phyloP scores from a whole-genome alignment of 768 basidiomycete genomes.

The Tephrocybe sp. region DNA sequence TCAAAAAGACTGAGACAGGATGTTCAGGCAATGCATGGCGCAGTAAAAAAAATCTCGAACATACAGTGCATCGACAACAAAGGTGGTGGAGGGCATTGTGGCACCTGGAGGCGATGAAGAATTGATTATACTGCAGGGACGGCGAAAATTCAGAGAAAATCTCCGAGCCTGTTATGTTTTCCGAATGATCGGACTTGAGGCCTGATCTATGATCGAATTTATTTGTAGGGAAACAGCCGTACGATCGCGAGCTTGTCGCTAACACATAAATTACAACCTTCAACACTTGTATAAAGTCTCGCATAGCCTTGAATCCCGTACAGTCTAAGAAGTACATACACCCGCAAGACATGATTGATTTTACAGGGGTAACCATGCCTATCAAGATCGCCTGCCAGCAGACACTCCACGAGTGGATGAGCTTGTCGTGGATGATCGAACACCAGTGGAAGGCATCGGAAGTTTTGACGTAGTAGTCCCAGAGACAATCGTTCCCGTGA shows the following conservation, averaged over 20 bases:
- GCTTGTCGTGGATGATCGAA: conserved; percentile 8
- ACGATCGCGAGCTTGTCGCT: no score
- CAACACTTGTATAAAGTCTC: no score
- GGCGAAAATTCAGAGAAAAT: conserved; percentile 1
- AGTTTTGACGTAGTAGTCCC: conserved; percentile 14
- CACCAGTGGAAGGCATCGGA: conserved; percentile 12
- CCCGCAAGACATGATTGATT: no score
- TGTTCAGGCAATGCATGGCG: conserved; percentile 10
- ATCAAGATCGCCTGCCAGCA: conserved; percentile 10
- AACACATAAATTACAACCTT: no score
- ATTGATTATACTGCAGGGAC: not conserved
- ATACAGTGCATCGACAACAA: conserved; percentile 46
- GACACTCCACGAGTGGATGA: conserved; percentile 9
- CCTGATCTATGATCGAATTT: no score
- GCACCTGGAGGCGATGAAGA: conserved; percentile 8
- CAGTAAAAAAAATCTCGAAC: conserved; percentile 10
- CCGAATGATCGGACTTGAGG: not conserved
- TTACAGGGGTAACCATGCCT: no score
- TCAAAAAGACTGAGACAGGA: conserved; percentile 59
- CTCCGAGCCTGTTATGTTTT: conserved; percentile 5
- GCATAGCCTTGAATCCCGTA: no score
- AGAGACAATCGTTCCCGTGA: not conserved
- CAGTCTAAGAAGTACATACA: no score
- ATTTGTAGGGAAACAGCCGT: no score
- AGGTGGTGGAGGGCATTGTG: conserved; percentile 34